A percentile compares a stretch with the other conserved stretches of the same genome.
Conservation (phyloP, 805 yeast species). For the Metschnikowia reukaufii region DNA sequence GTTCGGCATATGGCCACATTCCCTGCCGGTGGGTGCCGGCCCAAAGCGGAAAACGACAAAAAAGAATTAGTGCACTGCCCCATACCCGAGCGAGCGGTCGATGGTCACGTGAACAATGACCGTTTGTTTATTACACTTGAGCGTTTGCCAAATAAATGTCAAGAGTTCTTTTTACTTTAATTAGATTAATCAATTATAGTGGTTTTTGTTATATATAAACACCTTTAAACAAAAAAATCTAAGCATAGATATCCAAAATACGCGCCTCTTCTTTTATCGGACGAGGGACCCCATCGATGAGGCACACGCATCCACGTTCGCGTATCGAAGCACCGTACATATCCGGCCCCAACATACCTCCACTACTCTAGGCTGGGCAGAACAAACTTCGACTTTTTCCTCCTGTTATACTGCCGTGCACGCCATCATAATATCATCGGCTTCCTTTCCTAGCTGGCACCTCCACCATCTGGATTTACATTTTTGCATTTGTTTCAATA, state of each 20-base stretch:
- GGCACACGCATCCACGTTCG: not conserved
- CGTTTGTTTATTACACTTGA: not conserved
- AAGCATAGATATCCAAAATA: too few relatives aligned
- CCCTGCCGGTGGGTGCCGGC: not conserved
- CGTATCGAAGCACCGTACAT: not conserved
- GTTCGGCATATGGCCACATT: not conserved
- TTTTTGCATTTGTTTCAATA: too few relatives aligned
- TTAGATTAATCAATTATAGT: too few relatives aligned
- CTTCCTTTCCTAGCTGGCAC: not conserved
- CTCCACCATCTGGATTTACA: not conserved
- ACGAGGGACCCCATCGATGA: not conserved
- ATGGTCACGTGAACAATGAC: not conserved
- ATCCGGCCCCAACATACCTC: slow-evolving; percentile 7
- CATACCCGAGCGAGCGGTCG: too few relatives aligned
- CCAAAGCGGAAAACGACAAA: not conserved
- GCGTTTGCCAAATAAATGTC: too few relatives aligned
- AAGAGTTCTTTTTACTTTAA: too few relatives aligned
- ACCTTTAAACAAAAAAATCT: too few relatives aligned
- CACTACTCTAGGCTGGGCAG: slow-evolving; percentile 3
- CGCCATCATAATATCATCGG: not conserved
- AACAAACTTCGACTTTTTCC: slow-evolving; percentile 2
- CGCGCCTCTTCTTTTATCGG: too few relatives aligned
- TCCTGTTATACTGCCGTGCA: slow-evolving; percentile 1
- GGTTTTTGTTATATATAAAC: too few relatives aligned
- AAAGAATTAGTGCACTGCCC: not conserved